These are phyloP conservation scores for Aureobasidium sp. DNA, from an alignment of 2,329 filamentous ascomycete species.

Conservation along the genomic window DNA sequence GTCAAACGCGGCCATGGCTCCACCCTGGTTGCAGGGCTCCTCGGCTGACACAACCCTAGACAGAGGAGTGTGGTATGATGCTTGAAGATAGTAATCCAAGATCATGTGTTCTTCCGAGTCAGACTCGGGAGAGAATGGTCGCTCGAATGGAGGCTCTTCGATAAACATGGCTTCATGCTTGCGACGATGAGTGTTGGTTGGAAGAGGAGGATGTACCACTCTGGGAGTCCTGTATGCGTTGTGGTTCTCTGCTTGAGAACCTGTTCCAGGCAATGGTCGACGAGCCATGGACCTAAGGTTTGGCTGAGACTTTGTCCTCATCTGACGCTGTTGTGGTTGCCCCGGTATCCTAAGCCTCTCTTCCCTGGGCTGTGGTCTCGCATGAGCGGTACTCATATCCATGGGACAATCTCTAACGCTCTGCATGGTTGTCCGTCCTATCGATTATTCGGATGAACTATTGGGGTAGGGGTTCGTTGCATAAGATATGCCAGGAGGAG, in stretches of 20 bases:
- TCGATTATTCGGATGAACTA: slow-evolving; percentile 13
- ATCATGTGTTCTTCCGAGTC: slow-evolving; percentile 11
- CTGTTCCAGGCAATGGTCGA: not conserved
- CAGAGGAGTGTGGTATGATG: not conserved
- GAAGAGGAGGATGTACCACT: not conserved
- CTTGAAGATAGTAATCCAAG: slow-evolving; percentile 14
- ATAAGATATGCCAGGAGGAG: slow-evolving; percentile 14
- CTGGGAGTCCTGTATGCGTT: not conserved
- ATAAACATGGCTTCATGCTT: slow-evolving; percentile 7
- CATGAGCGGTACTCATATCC: slow-evolving; percentile 1
- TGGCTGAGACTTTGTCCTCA: slow-evolving; percentile 9
- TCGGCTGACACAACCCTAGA: not conserved
- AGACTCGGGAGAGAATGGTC: slow-evolving; percentile 4
- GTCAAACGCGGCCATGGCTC: slow-evolving; percentile 7
- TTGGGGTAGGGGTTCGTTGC: slow-evolving; percentile 9
- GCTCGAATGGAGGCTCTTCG: slow-evolving; percentile 10
- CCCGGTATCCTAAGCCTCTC: slow-evolving; percentile 13
- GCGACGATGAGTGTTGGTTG: not conserved
- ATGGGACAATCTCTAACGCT: slow-evolving; percentile 2
- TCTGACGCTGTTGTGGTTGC: slow-evolving; percentile 6
- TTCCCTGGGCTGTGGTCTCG: slow-evolving; percentile 6
- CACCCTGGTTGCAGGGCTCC: not conserved
- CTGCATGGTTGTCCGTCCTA: slow-evolving; percentile 10
- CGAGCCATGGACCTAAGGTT: slow-evolving; percentile 3
- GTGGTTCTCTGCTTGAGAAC: not conserved